Evolutionary conservation across 129 eudicot species (phyloP), one percentile per base, ranked within the genome.

Genomic region (Lonicera japonica): DNA sequence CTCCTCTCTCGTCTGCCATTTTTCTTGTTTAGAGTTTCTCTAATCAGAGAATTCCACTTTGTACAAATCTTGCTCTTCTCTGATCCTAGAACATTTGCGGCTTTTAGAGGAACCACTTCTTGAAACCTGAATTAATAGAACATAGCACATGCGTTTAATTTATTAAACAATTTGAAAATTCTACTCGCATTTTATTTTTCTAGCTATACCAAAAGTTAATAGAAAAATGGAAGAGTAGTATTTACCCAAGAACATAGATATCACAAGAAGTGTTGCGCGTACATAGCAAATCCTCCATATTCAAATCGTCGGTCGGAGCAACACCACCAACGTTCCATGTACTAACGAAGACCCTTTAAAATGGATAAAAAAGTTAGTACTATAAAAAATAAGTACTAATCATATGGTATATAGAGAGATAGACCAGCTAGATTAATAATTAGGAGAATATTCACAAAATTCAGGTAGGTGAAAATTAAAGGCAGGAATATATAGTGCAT

Each of bases 261-360:
- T 86, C 86, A 9, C 86, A 79, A 40, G 51, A 41, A 24, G 56
- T 76, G 59, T 64, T 66, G 22, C 65, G 29, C 1, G 77, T 68
- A 54, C 82, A 73, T 54, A 86, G 75, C 75, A 82, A 63, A 53
- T 79, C 86, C 38, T 82, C 89, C 68, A 86, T 68, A 60, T 70
- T 68, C 61, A 79, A 61, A 51, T 73, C 77, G 24, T 69, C 76
- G 2, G 82, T 39, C 53, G 95, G 95, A 25, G 79, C 39, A 25
- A 79, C 67, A 24, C 95, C 95, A 18, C 86, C 95, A 20, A 82
- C 86, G 61, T 86, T 86, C 95, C 95, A 86, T 11, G 95, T 76
- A 48, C 83, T 71, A 53, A 77, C 79, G 21, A 79, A 82, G 54
- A 86, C 60, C 67, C 95, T 86, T 68, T 6, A 29, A 43, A 43